Evolutionary conservation across 768 basidiomycete species (phyloP).

Genomic region (Pluteus cervinus): DNA sequence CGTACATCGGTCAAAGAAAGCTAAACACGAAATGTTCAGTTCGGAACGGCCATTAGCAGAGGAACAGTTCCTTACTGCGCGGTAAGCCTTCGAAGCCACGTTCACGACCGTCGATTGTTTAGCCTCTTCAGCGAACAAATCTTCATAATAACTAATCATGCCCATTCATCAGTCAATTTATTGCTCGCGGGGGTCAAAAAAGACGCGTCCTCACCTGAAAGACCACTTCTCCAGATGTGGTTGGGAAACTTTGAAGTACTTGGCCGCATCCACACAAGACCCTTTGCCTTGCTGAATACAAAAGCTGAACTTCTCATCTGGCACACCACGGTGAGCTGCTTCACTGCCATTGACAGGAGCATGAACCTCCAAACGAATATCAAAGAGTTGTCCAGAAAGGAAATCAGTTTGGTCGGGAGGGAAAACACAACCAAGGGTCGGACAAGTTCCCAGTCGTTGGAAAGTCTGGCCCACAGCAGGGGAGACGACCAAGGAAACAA

Average conservation of each 20-base stretch:
- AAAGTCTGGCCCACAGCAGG: slow-evolving; percentile 29
- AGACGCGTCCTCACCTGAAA: slow-evolving; percentile 25
- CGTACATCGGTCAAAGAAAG: slow-evolving; percentile 22
- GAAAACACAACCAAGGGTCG: slow-evolving; percentile 34
- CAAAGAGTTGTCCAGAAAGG: slow-evolving; percentile 35
- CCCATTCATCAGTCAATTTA: neutral
- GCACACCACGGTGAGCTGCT: slow-evolving; percentile 25
- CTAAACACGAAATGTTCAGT: slow-evolving; percentile 10
- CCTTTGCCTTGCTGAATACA: slow-evolving; percentile 29
- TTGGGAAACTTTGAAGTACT: slow-evolving; percentile 28
- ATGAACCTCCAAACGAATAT: slow-evolving; percentile 36
- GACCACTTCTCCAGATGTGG: slow-evolving; percentile 32
- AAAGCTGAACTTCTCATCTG: slow-evolving; percentile 33
- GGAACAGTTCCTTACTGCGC: slow-evolving; percentile 23
- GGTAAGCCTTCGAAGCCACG: slow-evolving; percentile 37
- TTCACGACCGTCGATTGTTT: slow-evolving; percentile 26
- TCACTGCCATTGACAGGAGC: slow-evolving; percentile 36
- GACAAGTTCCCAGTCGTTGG: slow-evolving; percentile 34
- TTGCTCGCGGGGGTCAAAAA: neutral
- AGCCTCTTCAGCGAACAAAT: slow-evolving; percentile 35
- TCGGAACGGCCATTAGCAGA: neutral
- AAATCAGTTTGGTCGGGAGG: slow-evolving; percentile 41
- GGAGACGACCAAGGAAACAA: too few species aligned
- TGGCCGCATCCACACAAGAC: slow-evolving; percentile 25
- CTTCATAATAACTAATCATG: slow-evolving; percentile 33